phyloP scores from a whole-genome alignment of 495 filamentous ascomycete genomes.

The Penicillium daleae region DNA sequence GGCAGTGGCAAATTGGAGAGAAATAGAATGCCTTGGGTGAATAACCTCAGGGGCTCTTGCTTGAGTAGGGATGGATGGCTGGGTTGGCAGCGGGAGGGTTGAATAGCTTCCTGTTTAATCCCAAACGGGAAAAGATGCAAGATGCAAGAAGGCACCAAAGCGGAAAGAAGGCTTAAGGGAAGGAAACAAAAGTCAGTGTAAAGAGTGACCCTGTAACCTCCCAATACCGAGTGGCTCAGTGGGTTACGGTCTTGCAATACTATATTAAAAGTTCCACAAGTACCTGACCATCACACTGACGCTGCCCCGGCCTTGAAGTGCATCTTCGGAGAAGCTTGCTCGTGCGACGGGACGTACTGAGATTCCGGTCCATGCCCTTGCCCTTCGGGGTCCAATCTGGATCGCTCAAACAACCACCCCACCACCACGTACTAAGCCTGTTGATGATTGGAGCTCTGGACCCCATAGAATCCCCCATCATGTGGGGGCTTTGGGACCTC shows the following conservation, averaged over 20 bases:
- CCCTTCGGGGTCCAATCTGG: not conserved
- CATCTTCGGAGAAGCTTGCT: conserved; percentile 2
- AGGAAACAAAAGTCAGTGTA: not conserved
- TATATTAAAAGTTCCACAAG: conserved; percentile 1
- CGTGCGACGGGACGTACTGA: not conserved
- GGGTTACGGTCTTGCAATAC: not conserved
- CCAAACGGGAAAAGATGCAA: too few species aligned
- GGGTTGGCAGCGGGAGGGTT: too few species aligned
- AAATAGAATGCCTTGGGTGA: not conserved
- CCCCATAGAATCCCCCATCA: not conserved
- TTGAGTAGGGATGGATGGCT: not conserved
- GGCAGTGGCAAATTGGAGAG: not conserved
- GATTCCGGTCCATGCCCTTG: not conserved
- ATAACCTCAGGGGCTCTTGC: not conserved
- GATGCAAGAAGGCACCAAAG: not conserved
- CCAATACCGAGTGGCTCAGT: not conserved
- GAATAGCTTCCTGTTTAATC: not conserved
- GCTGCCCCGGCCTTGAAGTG: not conserved
- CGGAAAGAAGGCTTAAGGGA: not conserved
- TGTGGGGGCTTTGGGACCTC: not conserved
- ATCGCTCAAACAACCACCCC: not conserved
- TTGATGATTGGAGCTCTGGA: conserved; percentile 1
- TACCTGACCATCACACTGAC: not conserved
- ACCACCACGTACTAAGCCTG: not conserved
- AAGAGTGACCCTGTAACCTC: not conserved